Conservation (phyloP, 2,329 filamentous ascomycete species). For the Metarhizium guizhouense region DNA sequence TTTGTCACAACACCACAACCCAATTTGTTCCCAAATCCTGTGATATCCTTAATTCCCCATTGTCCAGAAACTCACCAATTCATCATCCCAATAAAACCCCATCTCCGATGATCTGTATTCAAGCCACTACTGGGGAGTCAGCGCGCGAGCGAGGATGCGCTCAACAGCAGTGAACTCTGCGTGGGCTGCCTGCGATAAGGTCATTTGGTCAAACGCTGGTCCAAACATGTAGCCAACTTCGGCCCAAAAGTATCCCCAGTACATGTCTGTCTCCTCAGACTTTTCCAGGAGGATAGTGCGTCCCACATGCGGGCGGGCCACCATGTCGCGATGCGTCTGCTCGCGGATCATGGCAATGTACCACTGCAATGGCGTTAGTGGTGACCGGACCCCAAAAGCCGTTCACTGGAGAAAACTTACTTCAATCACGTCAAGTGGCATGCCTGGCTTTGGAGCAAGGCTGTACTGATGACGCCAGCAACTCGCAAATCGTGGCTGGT, state of each 20-base stretch:
- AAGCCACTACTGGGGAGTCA: slow-evolving; percentile 11
- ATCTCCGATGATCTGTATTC: not conserved
- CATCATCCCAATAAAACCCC: not conserved
- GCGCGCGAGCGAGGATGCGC: slow-evolving; percentile 34
- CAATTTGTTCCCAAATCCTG: not conserved
- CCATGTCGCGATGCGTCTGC: slow-evolving; percentile 34
- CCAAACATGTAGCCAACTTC: slow-evolving; percentile 35
- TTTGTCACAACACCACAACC: not conserved
- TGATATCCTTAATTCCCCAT: not conserved
- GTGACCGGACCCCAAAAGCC: not conserved
- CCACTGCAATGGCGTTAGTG: slow-evolving; percentile 30
- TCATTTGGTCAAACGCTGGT: slow-evolving; percentile 35
- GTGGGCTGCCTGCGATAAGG: slow-evolving; percentile 34
- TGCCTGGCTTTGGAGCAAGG: slow-evolving; percentile 37
- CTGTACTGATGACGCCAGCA: slow-evolving; percentile 45
- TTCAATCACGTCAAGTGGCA: slow-evolving; percentile 44
- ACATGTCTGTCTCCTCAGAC: slow-evolving; percentile 26
- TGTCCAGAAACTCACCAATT: not conserved
- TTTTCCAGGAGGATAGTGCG: slow-evolving; percentile 28
- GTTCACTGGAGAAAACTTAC: slow-evolving; percentile 21
- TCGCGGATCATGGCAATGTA: slow-evolving; percentile 48
- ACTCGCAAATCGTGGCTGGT: slow-evolving; percentile 38
- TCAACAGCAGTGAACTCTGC: slow-evolving; percentile 42
- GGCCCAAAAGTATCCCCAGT: slow-evolving; percentile 45
- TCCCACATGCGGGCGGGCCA: slow-evolving; percentile 30